These are phyloP conservation scores for Taphrina wiesneri DNA, from an alignment of 1,139 yeast genomes.

Conservation along the genomic window DNA sequence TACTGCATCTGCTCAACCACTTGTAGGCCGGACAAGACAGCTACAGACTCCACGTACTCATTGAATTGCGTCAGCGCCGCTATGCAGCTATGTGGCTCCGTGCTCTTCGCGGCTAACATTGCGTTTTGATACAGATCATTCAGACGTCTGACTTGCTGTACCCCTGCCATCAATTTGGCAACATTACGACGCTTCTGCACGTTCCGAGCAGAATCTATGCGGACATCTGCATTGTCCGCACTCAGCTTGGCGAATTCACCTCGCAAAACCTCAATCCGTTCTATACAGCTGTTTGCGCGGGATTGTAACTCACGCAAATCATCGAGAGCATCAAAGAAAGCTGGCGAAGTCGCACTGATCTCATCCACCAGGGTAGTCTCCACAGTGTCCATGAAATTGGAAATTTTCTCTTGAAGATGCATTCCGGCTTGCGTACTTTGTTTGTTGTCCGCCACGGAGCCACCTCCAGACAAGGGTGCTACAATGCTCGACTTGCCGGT, in stretches of 20 bases:
- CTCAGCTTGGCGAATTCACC: conserved; percentile 49
- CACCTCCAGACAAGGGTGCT: conserved; percentile 41
- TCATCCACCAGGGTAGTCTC: conserved; percentile 79
- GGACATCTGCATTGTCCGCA: conserved; percentile 55
- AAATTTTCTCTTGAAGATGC: conserved; percentile 73
- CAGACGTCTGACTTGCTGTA: conserved; percentile 41
- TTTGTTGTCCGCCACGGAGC: conserved; percentile 37
- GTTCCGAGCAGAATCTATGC: conserved; percentile 56
- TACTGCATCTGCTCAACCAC: conserved; percentile 20
- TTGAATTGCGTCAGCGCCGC: background rate
- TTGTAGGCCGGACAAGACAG: background rate
- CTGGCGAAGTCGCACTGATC: conserved; percentile 77
- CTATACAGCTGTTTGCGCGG: conserved; percentile 58
- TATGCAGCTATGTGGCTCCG: background rate
- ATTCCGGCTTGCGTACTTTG: conserved; percentile 48
- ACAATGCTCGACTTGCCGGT: conserved; percentile 57
- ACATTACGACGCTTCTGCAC: conserved; percentile 62
- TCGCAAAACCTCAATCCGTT: conserved; percentile 53
- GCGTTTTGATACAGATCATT: background rate
- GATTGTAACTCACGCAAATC: conserved; percentile 66
- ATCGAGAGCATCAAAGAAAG: conserved; percentile 80
- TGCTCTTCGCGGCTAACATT: background rate
- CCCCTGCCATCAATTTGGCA: conserved; percentile 60
- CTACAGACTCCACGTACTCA: background rate
- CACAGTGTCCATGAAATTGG: conserved; percentile 79